Evolutionary conservation across 495 filamentous ascomycete species (phyloP), one percentile per base, ranked within the genome.

Genomic region (Neurospora tetraspora): DNA sequence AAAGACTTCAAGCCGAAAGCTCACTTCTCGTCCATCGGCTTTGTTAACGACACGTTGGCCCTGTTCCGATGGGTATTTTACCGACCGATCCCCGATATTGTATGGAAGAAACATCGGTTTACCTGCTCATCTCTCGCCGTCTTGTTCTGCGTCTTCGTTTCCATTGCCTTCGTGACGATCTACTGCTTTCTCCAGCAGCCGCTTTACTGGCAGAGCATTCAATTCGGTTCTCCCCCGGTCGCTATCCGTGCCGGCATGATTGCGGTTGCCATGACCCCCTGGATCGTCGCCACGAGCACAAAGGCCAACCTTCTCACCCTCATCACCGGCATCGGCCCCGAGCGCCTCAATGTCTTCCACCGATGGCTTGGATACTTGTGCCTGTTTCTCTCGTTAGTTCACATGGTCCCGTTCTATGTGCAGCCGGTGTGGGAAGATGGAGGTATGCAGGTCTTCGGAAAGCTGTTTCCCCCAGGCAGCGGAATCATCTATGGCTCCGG

Each of bases 241-340:
- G 93, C 94, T 34, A 91, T 97, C 76, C 91, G 95, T 73, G 87
- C 94, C 16, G 95, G 95, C 53, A 98, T 98, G 95, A 88, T 97
- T 38, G 91, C 95, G 37, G 90, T 98, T 20, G 92, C 95, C 36
- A 92, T 97, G 91, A 91, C 95, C 31, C 95, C 95, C 6, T 98
- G 94, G 92, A 94, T 98, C 71, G 81, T 97, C 27, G 94, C 91
- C 7, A 88, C 94, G 16, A 93, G 91, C 78, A 96, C 93, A 85
- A 97, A 98, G 80, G 91, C 93, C 20, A 98, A 98, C 80, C 75
- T 97, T 31, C 89, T 98, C 68, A 91, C 89, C 5, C 81, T 96
- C 74, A 83, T 97, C 73, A 97, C 94, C 6, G 95, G 95, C 12
- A 94, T 98, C 76, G 92, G 94, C 5, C 95, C 95, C 69, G 95